Percentiles rank a stretch among this genome's conserved stretches.
phyloP scores from a whole-genome alignment of 176 grass and related monocot species.

The Oryza brachyantha region DNA sequence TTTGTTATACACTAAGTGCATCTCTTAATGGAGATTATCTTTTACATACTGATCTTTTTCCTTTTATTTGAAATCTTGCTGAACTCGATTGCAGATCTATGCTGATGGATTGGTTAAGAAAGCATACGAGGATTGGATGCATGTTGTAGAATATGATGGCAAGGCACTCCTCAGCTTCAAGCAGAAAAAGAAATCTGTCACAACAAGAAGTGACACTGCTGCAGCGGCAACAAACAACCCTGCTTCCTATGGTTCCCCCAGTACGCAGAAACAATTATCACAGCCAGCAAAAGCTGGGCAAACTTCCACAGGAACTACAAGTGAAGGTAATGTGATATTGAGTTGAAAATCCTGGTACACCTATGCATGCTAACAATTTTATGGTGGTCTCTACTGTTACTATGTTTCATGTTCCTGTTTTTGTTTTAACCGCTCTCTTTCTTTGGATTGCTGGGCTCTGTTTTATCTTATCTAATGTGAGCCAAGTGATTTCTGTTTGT shows the following conservation, averaged over 20 bases:
- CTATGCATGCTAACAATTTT: not conserved
- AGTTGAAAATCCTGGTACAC: not conserved
- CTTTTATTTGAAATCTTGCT: not conserved
- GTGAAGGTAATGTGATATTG: slow-evolving; percentile 42
- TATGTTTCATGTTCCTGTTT: slow-evolving; percentile 4
- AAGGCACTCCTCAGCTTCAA: slow-evolving; percentile 81
- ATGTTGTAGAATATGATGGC: slow-evolving; percentile 91
- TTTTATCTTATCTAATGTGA: not conserved
- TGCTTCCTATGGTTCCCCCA: slow-evolving; percentile 30
- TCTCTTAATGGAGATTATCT: not conserved
- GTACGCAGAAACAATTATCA: slow-evolving; percentile 37
- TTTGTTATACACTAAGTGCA: not conserved
- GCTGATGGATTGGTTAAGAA: slow-evolving; percentile 76
- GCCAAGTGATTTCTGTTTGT: not conserved
- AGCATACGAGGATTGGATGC: slow-evolving; percentile 84
- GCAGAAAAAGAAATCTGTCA: slow-evolving; percentile 74
- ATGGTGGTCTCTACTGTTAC: not conserved
- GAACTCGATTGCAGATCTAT: slow-evolving; percentile 47
- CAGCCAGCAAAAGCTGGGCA: slow-evolving; percentile 38
- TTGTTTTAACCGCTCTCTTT: not conserved
- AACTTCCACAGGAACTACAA: slow-evolving; percentile 14
- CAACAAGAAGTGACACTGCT: slow-evolving; percentile 57
- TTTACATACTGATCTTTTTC: not conserved
- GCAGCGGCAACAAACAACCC: slow-evolving; percentile 37
- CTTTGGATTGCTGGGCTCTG: not conserved